Percentiles rank a stretch among this genome's conserved stretches.
phyloP scores from a whole-genome alignment of 306 rosid species.

The Acmispon strigosus region DNA sequence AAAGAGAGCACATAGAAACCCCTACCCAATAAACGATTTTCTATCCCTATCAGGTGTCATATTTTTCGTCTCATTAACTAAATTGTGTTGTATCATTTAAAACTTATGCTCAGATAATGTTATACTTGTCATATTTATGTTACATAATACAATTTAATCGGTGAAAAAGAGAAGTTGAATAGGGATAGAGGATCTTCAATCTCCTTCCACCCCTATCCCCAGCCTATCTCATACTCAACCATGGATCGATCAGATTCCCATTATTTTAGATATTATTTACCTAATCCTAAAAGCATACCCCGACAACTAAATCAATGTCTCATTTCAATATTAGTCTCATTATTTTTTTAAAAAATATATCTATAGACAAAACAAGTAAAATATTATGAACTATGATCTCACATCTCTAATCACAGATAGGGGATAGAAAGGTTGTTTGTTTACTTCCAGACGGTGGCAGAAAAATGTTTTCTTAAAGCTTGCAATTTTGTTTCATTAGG shows the following conservation, averaged over 20 bases:
- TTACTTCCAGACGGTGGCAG: conserved; percentile 2
- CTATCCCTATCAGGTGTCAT: no score
- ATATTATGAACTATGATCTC: conserved; percentile 18
- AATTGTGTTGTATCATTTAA: no score
- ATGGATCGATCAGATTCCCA: conserved; percentile 36
- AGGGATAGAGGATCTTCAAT: no score
- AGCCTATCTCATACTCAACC: conserved; percentile 48
- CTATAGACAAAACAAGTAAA: background rate
- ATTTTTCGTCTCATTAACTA: no score
- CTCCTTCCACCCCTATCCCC: conserved; percentile 29
- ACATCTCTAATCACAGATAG: conserved; percentile 18
- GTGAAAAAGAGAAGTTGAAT: no score
- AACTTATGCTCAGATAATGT: no score
- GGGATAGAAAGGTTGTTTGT: conserved; percentile 17
- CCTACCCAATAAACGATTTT: no score
- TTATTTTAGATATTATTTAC: conserved; percentile 35
- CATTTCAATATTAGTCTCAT: conserved; percentile 31
- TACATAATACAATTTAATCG: no score
- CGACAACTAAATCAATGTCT: conserved; percentile 60
- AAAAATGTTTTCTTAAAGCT: background rate
- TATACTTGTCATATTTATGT: no score
- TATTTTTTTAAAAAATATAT: background rate
- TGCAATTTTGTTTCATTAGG: conserved; percentile 1
- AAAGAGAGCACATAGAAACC: conserved; percentile 19
- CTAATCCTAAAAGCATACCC: conserved; percentile 37